Percentiles rank a stretch among this genome's conserved stretches.
Evolutionary conservation across 2,329 filamentous ascomycete species (phyloP).

Genomic region (Colletotrichum sp.): DNA sequence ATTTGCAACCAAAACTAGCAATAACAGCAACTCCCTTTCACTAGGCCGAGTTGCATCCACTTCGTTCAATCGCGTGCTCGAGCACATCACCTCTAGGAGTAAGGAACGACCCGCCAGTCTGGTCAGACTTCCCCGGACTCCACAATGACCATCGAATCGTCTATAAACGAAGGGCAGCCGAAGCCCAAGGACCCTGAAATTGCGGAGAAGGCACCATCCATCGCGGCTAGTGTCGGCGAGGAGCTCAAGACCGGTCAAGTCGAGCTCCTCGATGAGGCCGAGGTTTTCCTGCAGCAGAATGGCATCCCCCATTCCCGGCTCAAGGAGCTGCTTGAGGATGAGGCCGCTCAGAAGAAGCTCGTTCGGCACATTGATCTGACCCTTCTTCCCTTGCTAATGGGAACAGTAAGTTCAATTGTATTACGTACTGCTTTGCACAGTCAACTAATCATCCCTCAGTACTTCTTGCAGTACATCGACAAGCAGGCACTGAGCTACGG

Average conservation of each 20-base stretch:
- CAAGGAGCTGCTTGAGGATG: conserved; percentile 47
- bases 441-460: not conserved
- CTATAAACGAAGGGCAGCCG: not conserved
- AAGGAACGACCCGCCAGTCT: not conserved
- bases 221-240: not conserved
- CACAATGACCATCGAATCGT: conserved; percentile 3
- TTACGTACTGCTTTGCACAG: not conserved
- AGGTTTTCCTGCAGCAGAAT: conserved; percentile 52
- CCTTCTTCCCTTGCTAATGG: conserved; percentile 22
- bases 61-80: not conserved
- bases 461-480: conserved; percentile 16
- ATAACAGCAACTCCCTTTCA: not conserved
- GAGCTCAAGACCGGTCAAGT: not conserved
- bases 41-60: not conserved
- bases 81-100: not conserved
- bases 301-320: conserved; percentile 47
- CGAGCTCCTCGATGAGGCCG: conserved; percentile 49
- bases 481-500: conserved; percentile 38
- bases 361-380: not conserved
- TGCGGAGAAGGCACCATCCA: not conserved
- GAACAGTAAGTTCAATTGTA: not conserved
- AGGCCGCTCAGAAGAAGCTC: conserved; percentile 25
- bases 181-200: conserved; percentile 6
- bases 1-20: not conserved
- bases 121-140: not conserved